Evolutionary conservation across 768 basidiomycete genomes (phyloP), one percentile per base, ranked within the genome.

Genomic region (Collybiopsis luxurians): DNA sequence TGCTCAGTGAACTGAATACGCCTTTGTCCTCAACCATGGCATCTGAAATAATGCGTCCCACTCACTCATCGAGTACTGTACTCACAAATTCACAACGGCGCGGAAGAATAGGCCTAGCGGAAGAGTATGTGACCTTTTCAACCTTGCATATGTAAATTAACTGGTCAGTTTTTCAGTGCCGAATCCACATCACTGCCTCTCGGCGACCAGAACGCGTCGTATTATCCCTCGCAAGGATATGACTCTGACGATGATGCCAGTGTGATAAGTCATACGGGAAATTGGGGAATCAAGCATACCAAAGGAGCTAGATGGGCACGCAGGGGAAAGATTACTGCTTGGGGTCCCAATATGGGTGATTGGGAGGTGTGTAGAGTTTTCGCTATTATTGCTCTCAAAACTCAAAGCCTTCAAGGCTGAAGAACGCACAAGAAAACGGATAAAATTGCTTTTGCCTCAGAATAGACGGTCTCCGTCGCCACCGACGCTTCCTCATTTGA

Each of bases 301-400:
- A 84, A 84, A 66, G 86, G 85, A n/a, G 83, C 89, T 19, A 79
- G 91, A 66, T 94, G 91, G 91, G 79, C 89, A 48, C 82, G 91
- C 17, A 82, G 79, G 66, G 90, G 92, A 45, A 94, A 95, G 71
- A 83, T 92, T 58, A 82, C 84, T 27, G 76, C 86, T 13, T 95
- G 92, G 92, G 90, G 90, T 27, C 90, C 92, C 21, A 80, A 82
- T 47, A 83, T 85, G 75, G 90, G 90, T 34, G 90, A 93, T 57
- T 92, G 89, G 87, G 90, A 93, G 84, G 92, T 89, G 65, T 60
- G 78, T 66, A 15, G 23, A 40, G 31, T 9, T 48, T 23, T 27
- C 44, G 42, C 40, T 59, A 42, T 53, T 48, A 39, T 27, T 34
- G 15, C 30, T 34, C 49, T 55, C 53, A 48, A 39, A 49, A 53